Base-by-base conservation (phyloP, 768 basidiomycete species). In the Suillus subaureus region DNA sequence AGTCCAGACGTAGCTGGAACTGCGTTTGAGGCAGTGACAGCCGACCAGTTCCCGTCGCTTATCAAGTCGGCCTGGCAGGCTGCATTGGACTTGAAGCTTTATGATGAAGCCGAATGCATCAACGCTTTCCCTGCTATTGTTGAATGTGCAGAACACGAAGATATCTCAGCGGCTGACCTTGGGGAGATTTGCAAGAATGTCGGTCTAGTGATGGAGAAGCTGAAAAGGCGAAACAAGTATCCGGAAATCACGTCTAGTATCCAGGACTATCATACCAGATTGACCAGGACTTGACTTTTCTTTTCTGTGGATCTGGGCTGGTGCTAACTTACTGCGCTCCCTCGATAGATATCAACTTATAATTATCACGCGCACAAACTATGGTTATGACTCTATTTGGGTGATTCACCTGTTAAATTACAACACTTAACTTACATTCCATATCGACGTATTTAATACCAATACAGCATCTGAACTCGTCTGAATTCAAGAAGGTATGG, bases 1-100 rank as follows among this genome's bases (percentile, higher is more conserved):
- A 40, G 39, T 60, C 26, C 57, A 28, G 57, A 26, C 26, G 39
- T 18, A 6, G 39, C 26, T 18, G 3, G 9, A 18, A 9, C 39
- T 28, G 26, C 16, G 18, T 40, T 40, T 28, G 23, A 21, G 16
- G 57, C 57, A 60, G 57, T 40, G 21, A 3, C 57, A 21, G 18
- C 26, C 8, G n/a, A 39, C 7, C 16, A 40, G 5, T 21, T 60
- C n/a, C 18, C 35, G 6, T 40, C 6, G 16, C 57, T 60, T 28
- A 39, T 26, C 5, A 60, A 60, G 37, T 40, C 26, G 26, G 57
- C 57, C 18, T 60, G 57, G 57, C 39, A 60, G 39, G 26, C 39
- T 26, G 57, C 39, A 18, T 6, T 60, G 9, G 26, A 40, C 39
- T 40, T 60, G 39, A 40, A 40, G 39, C 37, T 60, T 26, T 60